Base-by-base conservation (phyloP, 1,284 basidiomycete species). In the Ustilago tritici region DNA sequence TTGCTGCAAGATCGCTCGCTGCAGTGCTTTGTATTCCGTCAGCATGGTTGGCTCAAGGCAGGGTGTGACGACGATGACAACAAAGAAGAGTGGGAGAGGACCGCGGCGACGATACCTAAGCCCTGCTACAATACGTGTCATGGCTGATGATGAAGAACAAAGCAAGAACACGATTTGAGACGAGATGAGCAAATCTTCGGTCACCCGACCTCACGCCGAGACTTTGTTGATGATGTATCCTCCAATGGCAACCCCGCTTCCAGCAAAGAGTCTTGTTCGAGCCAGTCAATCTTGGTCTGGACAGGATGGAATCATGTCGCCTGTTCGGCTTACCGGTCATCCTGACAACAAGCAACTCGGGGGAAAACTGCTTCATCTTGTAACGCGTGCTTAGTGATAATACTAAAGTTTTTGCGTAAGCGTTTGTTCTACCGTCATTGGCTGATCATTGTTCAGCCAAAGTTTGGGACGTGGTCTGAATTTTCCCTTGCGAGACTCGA, bases 381-480 rank as follows among this genome's bases (percentile, higher is more conserved):
- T 50, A 50, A 50, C 28, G n/a, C 49, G 28, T 32, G 49, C n/a
- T 31, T 14, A 49, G 46, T 11, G 19, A 28, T 9, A 32, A 50
- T 31, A 6, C 28, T 12, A 31, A 47, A 50, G 49, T 50, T 50
- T 50, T 14, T 50, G 49, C 49, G 49, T 50, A 28, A 50, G 49
- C 6, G 28, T 31, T 50, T 19, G 23, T 31, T 50, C 49, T 7
- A 12, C 28, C 49, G 23, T 32, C 49, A 50, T 31, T 50, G 49
- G 49, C 49, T 50, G 28, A 47, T 23, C 31, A 17, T 28, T 31
- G 10, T 10, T 28, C 9, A 50, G 7, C 49, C 8, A 50, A 50
- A 50, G 49, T 50, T 50, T 50, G 49, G 49, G 32, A 50, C 7
- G 23, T 32, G 10, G 28, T 32, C 49, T 50, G 49, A 32, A 50